Conservation (phyloP, 2,329 filamentous ascomycete genomes). For the Ophiosphaerella herpotricha region DNA sequence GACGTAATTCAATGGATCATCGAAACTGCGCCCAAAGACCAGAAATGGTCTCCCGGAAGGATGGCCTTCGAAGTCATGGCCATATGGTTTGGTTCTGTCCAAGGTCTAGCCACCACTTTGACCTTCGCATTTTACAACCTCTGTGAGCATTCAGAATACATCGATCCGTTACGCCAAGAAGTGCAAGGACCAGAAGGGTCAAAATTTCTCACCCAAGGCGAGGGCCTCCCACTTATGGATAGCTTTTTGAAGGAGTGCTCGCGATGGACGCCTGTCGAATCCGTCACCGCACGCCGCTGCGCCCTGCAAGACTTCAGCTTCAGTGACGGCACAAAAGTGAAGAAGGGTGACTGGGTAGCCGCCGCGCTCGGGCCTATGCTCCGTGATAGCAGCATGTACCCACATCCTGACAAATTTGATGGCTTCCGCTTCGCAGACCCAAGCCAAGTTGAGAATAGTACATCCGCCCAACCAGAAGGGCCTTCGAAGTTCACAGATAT, state of each 20-base stretch:
- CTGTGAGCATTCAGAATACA: constrained; percentile 22
- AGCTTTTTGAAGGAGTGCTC: constrained; percentile 28
- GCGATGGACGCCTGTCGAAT: constrained; percentile 22
- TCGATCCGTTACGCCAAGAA: constrained; percentile 18
- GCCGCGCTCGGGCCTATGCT: constrained; percentile 23
- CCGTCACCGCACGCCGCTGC: constrained; percentile 19
- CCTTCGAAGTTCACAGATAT: constrained; percentile 17
- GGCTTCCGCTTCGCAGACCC: constrained; percentile 26
- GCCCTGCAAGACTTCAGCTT: constrained; percentile 20
- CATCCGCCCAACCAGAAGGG: constrained; percentile 2
- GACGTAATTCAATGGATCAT: constrained; percentile 45
- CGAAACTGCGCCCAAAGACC: constrained; percentile 30
- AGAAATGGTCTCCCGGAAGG: constrained; percentile 30
- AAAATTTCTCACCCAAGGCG: not conserved
- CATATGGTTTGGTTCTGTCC: constrained; percentile 44
- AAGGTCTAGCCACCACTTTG: constrained; percentile 24
- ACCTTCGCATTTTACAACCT: constrained; percentile 24
- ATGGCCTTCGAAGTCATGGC: constrained; percentile 40
- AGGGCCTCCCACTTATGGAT: constrained; percentile 23
- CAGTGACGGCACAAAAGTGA: constrained; percentile 18
- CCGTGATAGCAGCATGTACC: constrained; percentile 13
- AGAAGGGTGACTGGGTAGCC: constrained; percentile 22
- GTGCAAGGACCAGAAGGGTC: constrained; percentile 10
- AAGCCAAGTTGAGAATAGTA: constrained; percentile 5
- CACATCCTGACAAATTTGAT: constrained; percentile 16